Evolutionary conservation across 2,329 filamentous ascomycete species (phyloP).

Genomic region (Exophiala lecanii-corni): DNA sequence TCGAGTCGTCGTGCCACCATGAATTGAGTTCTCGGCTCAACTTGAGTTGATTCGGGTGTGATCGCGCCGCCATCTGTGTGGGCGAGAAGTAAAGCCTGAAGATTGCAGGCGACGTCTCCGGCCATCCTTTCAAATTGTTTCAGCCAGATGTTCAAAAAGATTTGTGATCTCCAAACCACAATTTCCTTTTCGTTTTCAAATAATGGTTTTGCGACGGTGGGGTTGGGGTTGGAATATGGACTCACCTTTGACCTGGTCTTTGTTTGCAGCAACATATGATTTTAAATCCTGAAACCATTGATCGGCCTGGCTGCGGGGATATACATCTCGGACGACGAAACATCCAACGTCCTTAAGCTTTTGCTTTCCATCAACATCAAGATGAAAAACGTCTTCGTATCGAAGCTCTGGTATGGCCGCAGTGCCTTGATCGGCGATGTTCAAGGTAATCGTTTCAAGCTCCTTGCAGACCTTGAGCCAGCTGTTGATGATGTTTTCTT

Average conservation of each 20-base stretch:
- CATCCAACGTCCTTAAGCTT: conserved; percentile 30
- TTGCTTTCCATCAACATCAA: conserved; percentile 24
- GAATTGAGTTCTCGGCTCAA: conserved; percentile 35
- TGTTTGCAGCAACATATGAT: conserved; percentile 30
- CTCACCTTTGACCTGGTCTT: conserved; percentile 28
- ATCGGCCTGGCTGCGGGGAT: conserved; percentile 3
- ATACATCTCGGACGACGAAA: conserved; percentile 25
- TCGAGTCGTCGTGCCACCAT: conserved; percentile 34
- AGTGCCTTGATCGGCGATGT: conserved; percentile 32
- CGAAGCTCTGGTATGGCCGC: conserved; percentile 33
- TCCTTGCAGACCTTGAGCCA: conserved; percentile 38
- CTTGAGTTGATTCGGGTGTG: conserved; percentile 35
- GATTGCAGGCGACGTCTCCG: conserved; percentile 35
- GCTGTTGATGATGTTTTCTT: conserved; percentile 31
- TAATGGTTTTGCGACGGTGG: too few relatives aligned
- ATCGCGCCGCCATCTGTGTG: conserved; percentile 35
- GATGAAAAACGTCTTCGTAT: conserved; percentile 27
- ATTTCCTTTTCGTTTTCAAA: too few relatives aligned
- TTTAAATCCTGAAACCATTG: conserved; percentile 28
- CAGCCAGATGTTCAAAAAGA: conserved; percentile 30
- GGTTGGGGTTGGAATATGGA: too few relatives aligned
- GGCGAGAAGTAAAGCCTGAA: conserved; percentile 36
- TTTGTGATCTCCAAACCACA: conserved; percentile 28
- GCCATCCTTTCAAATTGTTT: conserved; percentile 34
- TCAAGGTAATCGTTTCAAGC: conserved; percentile 33